These are phyloP conservation scores for Vaccinium vitisidaea DNA, from an alignment of 148 eudicot genomes.

Conservation along the genomic window DNA sequence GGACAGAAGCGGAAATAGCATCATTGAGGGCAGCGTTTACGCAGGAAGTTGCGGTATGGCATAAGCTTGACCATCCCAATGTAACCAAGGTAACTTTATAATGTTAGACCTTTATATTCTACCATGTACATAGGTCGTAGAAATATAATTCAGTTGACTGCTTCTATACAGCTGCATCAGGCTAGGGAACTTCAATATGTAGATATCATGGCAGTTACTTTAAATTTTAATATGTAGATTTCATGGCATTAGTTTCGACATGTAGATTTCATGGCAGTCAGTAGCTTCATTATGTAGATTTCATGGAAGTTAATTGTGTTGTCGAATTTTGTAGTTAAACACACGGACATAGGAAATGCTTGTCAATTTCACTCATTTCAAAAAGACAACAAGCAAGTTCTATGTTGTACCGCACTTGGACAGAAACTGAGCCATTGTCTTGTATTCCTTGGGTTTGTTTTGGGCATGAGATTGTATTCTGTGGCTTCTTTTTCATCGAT, in stretches of 20 bases:
- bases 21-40: conserved; percentile 74
- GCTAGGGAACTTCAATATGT: neutral
- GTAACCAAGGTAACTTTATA: conserved; percentile 67
- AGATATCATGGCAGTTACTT: neutral
- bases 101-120: neutral
- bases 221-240: neutral
- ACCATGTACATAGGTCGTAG: neutral
- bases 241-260: neutral
- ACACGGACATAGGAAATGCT: neutral
- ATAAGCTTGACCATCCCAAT: conserved; percentile 95
- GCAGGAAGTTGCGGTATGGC: conserved; percentile 94
- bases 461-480: neutral
- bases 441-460: neutral
- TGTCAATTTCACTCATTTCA: neutral
- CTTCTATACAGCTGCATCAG: neutral
- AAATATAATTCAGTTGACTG: neutral
- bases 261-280: neutral
- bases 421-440: neutral
- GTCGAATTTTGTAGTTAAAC: neutral
- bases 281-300: neutral
- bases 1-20: conserved; percentile 67
- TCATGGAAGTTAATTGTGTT: neutral
- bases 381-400: neutral
- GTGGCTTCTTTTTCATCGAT: neutral
- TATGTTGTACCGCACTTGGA: neutral